phyloP scores from a whole-genome alignment of 768 basidiomycete species.

The Roridomyces roridus region DNA sequence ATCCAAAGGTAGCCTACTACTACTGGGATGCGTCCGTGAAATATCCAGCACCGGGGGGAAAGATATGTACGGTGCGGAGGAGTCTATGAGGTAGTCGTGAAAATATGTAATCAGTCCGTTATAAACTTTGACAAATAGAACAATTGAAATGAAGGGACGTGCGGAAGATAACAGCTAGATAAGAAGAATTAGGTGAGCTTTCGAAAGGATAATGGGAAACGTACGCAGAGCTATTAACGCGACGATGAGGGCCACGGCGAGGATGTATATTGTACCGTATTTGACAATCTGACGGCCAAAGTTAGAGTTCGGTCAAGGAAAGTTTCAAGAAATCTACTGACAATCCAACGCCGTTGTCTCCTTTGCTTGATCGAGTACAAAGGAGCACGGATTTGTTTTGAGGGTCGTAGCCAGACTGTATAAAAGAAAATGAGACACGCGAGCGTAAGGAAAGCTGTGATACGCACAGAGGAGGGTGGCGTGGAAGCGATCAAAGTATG shows the following conservation, averaged over 20 bases:
- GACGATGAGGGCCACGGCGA: constrained; percentile 72
- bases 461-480: constrained; percentile 88
- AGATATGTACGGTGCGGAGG: constrained; percentile 14
- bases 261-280: constrained; percentile 81
- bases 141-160: constrained; percentile 66
- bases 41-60: constrained; percentile 22
- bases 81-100: constrained; percentile 36
- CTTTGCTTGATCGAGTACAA: constrained; percentile 91
- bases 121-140: constrained; percentile 71
- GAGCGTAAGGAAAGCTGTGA: not conserved
- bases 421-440: constrained; percentile 25
- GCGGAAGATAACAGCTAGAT: constrained; percentile 66
- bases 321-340: constrained; percentile 42
- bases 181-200: constrained; percentile 9
- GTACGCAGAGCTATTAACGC: constrained; percentile 81
- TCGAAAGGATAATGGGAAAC: constrained; percentile 36
- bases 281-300: constrained; percentile 64
- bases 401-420: constrained; percentile 92
- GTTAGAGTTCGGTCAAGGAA: constrained; percentile 10
- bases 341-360: constrained; percentile 88
- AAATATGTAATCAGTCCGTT: constrained; percentile 47
- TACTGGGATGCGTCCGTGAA: constrained; percentile 23
- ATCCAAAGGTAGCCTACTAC: constrained; percentile 26
- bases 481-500: constrained; percentile 92
- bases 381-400: constrained; percentile 92